Evolutionary conservation across 257 asterid genomes (phyloP).

Genomic region (Misopates orontium): DNA sequence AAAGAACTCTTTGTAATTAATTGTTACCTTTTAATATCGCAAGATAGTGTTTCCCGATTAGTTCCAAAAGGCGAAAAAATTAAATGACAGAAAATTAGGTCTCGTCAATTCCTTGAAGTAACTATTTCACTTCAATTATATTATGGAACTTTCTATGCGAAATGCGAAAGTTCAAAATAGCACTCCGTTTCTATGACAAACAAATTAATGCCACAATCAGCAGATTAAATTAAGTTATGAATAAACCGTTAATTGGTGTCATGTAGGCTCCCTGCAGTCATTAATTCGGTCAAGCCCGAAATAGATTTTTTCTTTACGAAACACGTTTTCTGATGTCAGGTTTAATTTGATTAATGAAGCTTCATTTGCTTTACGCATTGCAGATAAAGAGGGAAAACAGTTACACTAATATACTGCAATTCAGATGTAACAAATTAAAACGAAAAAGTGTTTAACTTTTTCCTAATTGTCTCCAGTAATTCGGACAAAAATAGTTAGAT

Average conservation of each 20-base stretch:
- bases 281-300: constrained; percentile 3
- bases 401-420: constrained; percentile 18
- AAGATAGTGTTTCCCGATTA: too few species aligned
- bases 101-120: too few species aligned
- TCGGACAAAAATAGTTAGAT: background rate
- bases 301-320: constrained; percentile 11
- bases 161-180: too few species aligned
- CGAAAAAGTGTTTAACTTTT: constrained; percentile 7
- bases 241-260: background rate
- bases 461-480: constrained; percentile 27
- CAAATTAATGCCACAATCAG: background rate
- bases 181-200: background rate
- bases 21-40: too few species aligned
- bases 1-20: too few species aligned
- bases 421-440: background rate
- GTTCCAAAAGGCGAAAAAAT: too few species aligned
- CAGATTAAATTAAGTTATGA: background rate
- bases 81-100: too few species aligned
- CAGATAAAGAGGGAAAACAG: constrained; percentile 24
- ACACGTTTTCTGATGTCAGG: constrained; percentile 45
- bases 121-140: background rate
- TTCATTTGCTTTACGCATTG: constrained; percentile 34
- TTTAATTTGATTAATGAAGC: constrained; percentile 29
- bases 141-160: background rate
- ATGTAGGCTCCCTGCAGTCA: background rate